Conservation (phyloP, 306 rosid genomes). For the Casuarina equisetifolia region DNA sequence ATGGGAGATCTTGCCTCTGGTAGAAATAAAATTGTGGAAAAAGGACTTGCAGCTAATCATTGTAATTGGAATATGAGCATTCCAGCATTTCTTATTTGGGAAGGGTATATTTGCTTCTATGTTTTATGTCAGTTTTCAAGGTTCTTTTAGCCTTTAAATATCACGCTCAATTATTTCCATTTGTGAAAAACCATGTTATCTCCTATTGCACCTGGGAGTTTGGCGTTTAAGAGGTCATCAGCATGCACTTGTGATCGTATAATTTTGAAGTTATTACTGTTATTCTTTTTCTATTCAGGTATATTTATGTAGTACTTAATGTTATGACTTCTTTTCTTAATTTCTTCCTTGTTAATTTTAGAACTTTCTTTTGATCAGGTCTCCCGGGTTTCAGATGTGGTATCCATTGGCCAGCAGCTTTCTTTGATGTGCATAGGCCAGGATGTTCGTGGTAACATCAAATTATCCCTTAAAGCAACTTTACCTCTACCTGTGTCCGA, state of each 20-base stretch:
- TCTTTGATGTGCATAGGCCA: conserved; percentile 87
- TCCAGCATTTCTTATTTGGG: not conserved
- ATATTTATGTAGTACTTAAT: not conserved
- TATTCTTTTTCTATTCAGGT: not conserved
- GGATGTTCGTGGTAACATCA: conserved; percentile 92
- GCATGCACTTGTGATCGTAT: not conserved
- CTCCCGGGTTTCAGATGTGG: conserved; percentile 66
- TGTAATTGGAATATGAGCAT: not conserved
- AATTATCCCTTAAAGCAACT: conserved; percentile 84
- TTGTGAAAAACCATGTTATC: not conserved
- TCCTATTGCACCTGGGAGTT: not conserved
- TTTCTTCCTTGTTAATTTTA: conserved; percentile 6
- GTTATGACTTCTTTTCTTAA: not conserved
- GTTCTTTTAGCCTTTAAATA: not conserved
- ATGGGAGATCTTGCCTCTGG: not conserved
- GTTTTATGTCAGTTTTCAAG: not conserved
- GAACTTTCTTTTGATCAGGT: conserved; percentile 52
- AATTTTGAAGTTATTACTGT: not conserved
- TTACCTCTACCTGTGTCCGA: conserved; percentile 31
- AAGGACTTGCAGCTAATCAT: not conserved
- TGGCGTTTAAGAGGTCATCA: not conserved
- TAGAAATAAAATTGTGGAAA: not conserved
- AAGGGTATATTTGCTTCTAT: not conserved
- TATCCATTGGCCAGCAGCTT: conserved; percentile 81
- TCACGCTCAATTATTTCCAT: not conserved